Evolutionary conservation across 208 protist species (phyloP).

Genomic region (Leishmania major): DNA sequence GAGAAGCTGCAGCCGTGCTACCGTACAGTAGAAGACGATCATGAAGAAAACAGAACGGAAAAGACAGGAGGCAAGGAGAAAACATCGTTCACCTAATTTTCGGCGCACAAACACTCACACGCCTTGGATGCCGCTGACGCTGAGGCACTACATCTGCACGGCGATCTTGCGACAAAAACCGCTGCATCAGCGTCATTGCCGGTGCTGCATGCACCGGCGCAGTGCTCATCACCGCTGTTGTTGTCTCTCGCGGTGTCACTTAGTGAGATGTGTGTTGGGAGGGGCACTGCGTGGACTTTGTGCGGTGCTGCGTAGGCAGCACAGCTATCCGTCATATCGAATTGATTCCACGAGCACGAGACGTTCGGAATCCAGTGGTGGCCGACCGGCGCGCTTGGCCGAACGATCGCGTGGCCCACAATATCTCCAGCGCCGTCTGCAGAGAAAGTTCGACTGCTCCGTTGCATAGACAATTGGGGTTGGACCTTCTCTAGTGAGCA

Average conservation of each 20-base stretch:
- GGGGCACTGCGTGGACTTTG: not conserved
- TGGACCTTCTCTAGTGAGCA: not conserved
- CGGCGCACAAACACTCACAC: no score
- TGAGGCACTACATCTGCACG: not conserved
- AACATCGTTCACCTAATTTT: no score
- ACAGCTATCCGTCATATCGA: not conserved
- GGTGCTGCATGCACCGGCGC: not conserved
- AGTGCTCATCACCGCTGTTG: not conserved
- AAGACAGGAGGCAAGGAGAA: no score
- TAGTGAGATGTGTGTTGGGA: not conserved
- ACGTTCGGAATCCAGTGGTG: constrained; percentile 9
- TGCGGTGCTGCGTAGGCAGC: not conserved
- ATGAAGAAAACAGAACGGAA: no score
- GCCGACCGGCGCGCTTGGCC: not conserved
- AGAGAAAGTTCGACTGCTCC: not conserved
- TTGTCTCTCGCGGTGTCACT: not conserved
- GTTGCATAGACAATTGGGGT: not conserved
- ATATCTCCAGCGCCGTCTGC: constrained; percentile 1
- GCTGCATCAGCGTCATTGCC: not conserved
- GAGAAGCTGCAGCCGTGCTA: no score
- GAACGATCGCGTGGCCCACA: not conserved
- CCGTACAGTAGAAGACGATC: no score
- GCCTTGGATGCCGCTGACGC: not conserved
- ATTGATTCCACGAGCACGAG: not conserved
- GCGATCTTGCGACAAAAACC: not conserved